Evolutionary conservation across 2,329 filamentous ascomycete species (phyloP), one percentile per base, ranked within the genome.

Genomic region (Neospermospora avenae): DNA sequence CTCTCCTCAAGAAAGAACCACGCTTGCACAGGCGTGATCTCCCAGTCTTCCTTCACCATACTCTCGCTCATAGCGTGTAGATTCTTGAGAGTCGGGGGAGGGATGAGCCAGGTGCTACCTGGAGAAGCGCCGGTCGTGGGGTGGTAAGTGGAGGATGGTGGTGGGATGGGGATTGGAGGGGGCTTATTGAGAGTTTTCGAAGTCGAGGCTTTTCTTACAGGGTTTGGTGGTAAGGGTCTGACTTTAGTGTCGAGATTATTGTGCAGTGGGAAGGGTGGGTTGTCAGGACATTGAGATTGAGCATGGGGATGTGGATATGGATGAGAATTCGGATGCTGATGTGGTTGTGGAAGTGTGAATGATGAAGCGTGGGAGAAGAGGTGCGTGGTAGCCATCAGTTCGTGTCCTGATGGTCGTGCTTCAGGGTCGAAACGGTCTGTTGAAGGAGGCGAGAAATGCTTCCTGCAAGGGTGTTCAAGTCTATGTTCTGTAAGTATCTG

Each of bases 21-120:
- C 6, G 67, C 69, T 54, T 71, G 69, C n/a, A 71, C 69, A 18
- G 69, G 69, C 28, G 69, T 71, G 4, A 71, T 67, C 41, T 71
- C 69, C 53, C 61, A 68, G 35, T 71, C 65, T 0, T 45, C 55
- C 51, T 65, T 68, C 0, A 66, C 64, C 1, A 71, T 59, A 6
- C 42, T 60, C 11, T 53, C 55, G 11, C 59, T 56, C 65, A 71
- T 68, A 3, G 51, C 63, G 24, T 64, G 52, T 7, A 70, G 58
- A 16, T 62, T 59, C 16, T 58, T 39, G 4, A 67, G 34, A 62
- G 39, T 1, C 24, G 48, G 18, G 62, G 57, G 3, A 48, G 55
- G n/a, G 55, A 34, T 20, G 16, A 24, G 24, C 53, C 42, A 46
- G 16, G 53, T 55, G 24, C 28, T 55, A 4, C 39, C 39, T 55